Percentiles rank a stretch among this genome's conserved stretches.
Evolutionary conservation across 225 moss, liverwort and hornwort genomes (phyloP).

Genomic region (Lunularia cruciata): DNA sequence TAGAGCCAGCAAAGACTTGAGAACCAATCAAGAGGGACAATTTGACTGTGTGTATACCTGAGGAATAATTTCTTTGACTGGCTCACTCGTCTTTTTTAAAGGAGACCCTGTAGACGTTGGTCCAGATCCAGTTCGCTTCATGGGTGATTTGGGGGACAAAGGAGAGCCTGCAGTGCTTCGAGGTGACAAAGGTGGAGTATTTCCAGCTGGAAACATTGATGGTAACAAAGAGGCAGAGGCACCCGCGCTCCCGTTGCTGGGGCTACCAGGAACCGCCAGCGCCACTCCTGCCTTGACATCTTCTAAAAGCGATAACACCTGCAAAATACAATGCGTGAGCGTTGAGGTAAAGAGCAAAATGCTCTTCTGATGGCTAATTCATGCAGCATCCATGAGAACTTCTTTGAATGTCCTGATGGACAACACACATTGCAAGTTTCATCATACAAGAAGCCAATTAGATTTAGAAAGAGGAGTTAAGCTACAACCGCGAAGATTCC

Average conservation of each 20-base stretch:
- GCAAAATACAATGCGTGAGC: constrained; percentile 19
- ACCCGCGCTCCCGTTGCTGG: constrained; percentile 43
- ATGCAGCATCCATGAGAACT: too few species aligned
- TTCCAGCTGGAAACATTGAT: constrained; percentile 62
- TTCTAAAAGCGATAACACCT: constrained; percentile 86
- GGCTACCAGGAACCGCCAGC: constrained; percentile 53
- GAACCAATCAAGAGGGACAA: too few species aligned
- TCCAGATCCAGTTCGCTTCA: constrained; percentile 75
- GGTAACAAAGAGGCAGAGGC: constrained; percentile 52
- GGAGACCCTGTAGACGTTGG: constrained; percentile 73
- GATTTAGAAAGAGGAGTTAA: too few species aligned
- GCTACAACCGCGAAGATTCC: too few species aligned
- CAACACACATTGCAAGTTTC: too few species aligned
- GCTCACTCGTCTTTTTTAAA: constrained; percentile 76
- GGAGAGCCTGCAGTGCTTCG: constrained; percentile 61
- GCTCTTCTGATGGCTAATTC: too few species aligned
- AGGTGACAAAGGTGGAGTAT: constrained; percentile 89
- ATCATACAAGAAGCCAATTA: too few species aligned
- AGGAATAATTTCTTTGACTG: constrained; percentile 84
- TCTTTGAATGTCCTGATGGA: too few species aligned
- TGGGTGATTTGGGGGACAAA: constrained; percentile 81
- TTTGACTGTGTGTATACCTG: constrained; percentile 55
- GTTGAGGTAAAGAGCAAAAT: too few species aligned
- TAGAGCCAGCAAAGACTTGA: too few species aligned
- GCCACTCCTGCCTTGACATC: constrained; percentile 66